Evolutionary conservation across 768 basidiomycete species (phyloP), one percentile per base, ranked within the genome.

Genomic region (Chalciporus pseudorubinellus): DNA sequence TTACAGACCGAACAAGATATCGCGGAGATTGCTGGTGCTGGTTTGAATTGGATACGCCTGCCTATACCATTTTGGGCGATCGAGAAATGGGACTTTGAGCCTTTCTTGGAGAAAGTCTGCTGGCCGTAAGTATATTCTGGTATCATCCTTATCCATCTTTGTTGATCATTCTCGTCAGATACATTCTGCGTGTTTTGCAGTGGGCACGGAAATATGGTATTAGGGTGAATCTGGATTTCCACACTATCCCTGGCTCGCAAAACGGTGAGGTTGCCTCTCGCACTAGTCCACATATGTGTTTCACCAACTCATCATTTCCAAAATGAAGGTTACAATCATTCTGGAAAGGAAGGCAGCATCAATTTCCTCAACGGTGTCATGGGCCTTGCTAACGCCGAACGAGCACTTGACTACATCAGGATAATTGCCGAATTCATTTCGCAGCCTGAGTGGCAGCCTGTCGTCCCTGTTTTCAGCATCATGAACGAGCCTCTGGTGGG

Each of bases 161-260:
- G 10, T 13, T 56, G 21, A 59, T 50, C 21, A 1, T 21, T 43
- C 24, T 46, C 31, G 21, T 33, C 57, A 84, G 82, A 55, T 92
- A 93, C 70, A 82, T 90, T 68, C 70, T 91, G 18, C 82, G 82
- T 39, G 77, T 87, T 21, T 72, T 95, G 34, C 77, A 74, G 3
- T 97, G 93, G 93, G 85, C 84, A 13, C 77, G 92, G 44, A 95
- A 97, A 69, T 95, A 95, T 65, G 92, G 92, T 1, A 58, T 95
- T n/a, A 78, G 92, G 24, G 82, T 95, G 48, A 82, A 82, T 61
- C 72, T 95, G 12, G 93, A 95, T 70, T 69, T 92, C 29, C 89
- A 91, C 65, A 77, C 87, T 4, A 74, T 85, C 21, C 91, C 92
- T 26, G 92, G 92, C 38, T 83, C 81, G 41, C 89, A 90, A 61